These are phyloP conservation scores for Pseudocercospora pini-densiflorae DNA, from an alignment of 2,329 filamentous ascomycete genomes.

Conservation along the genomic window DNA sequence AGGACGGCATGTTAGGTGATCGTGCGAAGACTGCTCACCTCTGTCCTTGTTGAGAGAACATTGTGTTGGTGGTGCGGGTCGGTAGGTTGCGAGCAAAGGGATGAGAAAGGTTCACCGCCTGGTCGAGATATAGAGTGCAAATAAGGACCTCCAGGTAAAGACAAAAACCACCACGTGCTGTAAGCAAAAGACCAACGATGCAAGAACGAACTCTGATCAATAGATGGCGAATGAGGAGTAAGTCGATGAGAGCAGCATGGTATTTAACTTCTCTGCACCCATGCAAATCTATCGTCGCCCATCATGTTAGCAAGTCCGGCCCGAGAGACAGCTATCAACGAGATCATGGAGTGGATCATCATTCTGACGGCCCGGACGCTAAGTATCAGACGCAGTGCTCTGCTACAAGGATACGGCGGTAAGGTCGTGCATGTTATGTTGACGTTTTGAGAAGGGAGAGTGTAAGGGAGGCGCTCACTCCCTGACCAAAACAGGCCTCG, in stretches of 20 bases:
- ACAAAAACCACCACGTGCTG: constrained; percentile 12
- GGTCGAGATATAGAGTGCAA: constrained; percentile 8
- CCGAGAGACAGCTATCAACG: constrained; percentile 25
- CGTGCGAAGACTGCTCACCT: neutral
- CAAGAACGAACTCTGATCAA: constrained; percentile 23
- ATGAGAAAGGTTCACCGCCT: constrained; percentile 3
- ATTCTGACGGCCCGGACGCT: constrained; percentile 28
- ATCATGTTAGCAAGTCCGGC: constrained; percentile 19
- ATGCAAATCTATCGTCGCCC: constrained; percentile 17
- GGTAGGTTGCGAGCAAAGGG: neutral
- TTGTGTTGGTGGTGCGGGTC: neutral
- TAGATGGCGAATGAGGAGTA: constrained; percentile 18
- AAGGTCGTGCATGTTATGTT: constrained; percentile 18
- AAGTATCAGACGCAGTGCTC: constrained; percentile 28
- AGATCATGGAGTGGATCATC: constrained; percentile 25
- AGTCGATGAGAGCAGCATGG: constrained; percentile 12
- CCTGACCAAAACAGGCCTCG: constrained; percentile 16
- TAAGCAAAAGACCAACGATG: constrained; percentile 22
- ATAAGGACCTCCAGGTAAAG: constrained; percentile 11
- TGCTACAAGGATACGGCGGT: constrained; percentile 26
- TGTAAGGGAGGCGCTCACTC: constrained; percentile 28
- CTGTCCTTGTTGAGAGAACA: neutral
- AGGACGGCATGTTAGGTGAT: neutral
- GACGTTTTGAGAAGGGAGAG: constrained; percentile 20
- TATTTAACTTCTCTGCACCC: constrained; percentile 26